phyloP scores from a whole-genome alignment of 441 rosid genomes.

The Gossypium trilobum region DNA sequence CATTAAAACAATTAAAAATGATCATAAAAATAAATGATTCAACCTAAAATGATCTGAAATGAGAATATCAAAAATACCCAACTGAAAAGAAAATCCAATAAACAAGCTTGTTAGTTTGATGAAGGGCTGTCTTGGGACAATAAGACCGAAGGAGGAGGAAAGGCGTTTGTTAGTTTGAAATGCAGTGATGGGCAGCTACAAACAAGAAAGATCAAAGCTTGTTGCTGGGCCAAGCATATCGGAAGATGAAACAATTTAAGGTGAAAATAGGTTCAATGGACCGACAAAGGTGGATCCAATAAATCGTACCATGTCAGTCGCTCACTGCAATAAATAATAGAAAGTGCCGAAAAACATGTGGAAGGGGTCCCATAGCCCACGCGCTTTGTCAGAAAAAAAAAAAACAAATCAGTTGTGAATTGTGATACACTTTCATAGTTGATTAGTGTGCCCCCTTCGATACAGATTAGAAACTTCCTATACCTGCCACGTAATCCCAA shows the following conservation, averaged over 20 bases:
- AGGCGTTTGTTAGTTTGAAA: not conserved
- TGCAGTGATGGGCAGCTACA: not conserved
- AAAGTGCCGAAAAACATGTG: not conserved
- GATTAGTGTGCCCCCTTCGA: not conserved
- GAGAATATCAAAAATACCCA: too few species aligned
- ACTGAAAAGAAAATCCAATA: too few species aligned
- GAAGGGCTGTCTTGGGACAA: not conserved
- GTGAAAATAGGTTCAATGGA: not conserved
- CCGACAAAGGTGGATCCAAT: not conserved
- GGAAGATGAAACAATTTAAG: not conserved
- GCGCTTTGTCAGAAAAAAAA: not conserved
- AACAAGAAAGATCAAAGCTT: not conserved
- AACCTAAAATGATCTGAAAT: too few species aligned
- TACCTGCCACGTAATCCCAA: constrained; percentile 1
- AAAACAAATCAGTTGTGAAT: not conserved
- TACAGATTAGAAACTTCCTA: not conserved
- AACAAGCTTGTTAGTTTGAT: too few species aligned
- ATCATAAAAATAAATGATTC: too few species aligned
- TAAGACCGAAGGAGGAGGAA: not conserved
- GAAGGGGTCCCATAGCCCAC: not conserved
- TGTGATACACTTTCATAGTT: not conserved
- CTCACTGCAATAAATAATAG: not conserved
- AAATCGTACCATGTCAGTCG: not conserved
- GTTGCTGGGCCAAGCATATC: not conserved
- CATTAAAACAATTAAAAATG: too few species aligned